Base-by-base conservation (phyloP, 225 moss, liverwort and hornwort species). In the Physcomitrellopsis africana region DNA sequence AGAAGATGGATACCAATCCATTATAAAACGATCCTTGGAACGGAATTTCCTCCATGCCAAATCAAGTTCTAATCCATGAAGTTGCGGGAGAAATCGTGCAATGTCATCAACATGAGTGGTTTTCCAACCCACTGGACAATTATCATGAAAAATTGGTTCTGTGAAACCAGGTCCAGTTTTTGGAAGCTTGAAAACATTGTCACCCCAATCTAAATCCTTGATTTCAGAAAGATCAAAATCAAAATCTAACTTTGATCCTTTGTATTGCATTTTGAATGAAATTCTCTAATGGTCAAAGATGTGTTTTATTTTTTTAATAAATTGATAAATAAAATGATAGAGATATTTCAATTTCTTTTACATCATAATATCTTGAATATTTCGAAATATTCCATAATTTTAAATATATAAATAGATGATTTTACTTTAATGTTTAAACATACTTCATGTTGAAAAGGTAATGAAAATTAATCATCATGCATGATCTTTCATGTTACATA, bases 11-110 rank as follows among this genome's bases (percentile, higher is more conserved):
- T 68, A 53, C 85, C 88, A 88, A 78, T 85, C 78, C 1, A 82
- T 80, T 0, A 69, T 54, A 27, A 44, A 29, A 44, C 72, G 73
- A 43, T 82, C 76, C 0, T 0, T 6, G 0, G 0, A 18, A 65
- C 0, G 61, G 24, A 88, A 85, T 60, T 85, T 85, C 43, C 0
- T 78, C 75, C 75, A 88, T 29, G 85, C 87, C 72, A 75, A 45
- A 65, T 76, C 72, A 0, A 85, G 80, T 58, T 88, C 80, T 14
- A 44, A 26, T 12, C 62, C 62, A 44, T 17, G 19, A 11, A 85
- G 69, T 69, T 85, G 72, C 3, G 80, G 88, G n/a, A 87, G 29
- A 26, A 84, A 87, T 29, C 65, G 24, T 9, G 9, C 80, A 49
- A 85, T 52, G 51, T 88, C 85, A 61, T 80, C 66, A 65, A 73